These are phyloP conservation scores for Tricholomella constricta DNA, from an alignment of 768 basidiomycete genomes.

Conservation along the genomic window DNA sequence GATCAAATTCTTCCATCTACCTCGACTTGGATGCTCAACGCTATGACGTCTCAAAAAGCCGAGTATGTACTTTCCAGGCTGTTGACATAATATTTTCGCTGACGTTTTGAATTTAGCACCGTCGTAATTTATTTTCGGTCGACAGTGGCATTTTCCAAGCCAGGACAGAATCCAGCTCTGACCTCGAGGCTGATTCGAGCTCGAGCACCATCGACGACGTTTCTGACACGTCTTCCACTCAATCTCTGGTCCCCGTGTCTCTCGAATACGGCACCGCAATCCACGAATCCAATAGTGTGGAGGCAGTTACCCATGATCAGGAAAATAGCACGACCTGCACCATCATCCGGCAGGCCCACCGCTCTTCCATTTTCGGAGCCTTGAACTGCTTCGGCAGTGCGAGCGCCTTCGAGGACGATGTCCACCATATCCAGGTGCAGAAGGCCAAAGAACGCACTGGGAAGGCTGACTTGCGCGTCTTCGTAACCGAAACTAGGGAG, in stretches of 20 bases:
- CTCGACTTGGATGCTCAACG: constrained; percentile 27
- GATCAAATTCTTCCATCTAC: neutral
- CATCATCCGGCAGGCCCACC: constrained; percentile 36
- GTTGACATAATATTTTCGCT: neutral
- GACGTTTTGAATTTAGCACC: neutral
- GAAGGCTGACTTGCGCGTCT: constrained; percentile 11
- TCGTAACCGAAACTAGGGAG: constrained; percentile 13
- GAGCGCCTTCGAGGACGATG: constrained; percentile 32
- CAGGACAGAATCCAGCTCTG: neutral
- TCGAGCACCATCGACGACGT: neutral
- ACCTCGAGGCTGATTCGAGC: neutral
- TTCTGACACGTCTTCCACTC: neutral
- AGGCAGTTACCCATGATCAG: constrained; percentile 29
- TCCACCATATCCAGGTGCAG: constrained; percentile 27
- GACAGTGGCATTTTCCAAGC: neutral
- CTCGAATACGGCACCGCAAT: constrained; percentile 5
- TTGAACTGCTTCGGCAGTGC: constrained; percentile 36
- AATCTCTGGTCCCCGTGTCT: constrained; percentile 1
- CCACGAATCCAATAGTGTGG: neutral
- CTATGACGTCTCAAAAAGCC: constrained; percentile 24
- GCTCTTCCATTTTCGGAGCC: constrained; percentile 22
- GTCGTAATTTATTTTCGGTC: neutral
- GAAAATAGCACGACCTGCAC: constrained; percentile 36
- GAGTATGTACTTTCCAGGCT: constrained; percentile 16
- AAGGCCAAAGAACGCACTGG: constrained; percentile 16